Evolutionary conservation across 495 filamentous ascomycete genomes (phyloP).

Genomic region (Penicillium goetzii): DNA sequence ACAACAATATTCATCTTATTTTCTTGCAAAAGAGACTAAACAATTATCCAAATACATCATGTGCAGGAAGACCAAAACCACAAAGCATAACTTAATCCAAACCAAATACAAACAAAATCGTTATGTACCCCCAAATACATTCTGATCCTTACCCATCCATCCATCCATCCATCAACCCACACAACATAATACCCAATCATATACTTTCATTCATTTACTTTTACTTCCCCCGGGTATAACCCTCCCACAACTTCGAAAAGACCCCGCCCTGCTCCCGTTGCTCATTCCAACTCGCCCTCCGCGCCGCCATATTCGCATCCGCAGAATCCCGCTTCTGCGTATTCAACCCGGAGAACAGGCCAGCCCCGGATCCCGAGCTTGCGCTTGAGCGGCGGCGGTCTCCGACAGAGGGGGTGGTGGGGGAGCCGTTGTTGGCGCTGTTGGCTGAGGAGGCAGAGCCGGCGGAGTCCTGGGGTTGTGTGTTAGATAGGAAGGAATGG

Average conservation of each 20-base stretch:
- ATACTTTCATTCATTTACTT: too few species aligned
- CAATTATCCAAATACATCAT: background rate
- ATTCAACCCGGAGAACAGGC: conserved; percentile 53
- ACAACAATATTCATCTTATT: background rate
- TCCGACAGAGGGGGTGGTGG: conserved; percentile 23
- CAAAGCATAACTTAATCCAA: background rate
- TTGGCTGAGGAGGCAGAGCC: conserved; percentile 26
- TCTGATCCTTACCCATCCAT: background rate
- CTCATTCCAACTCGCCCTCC: conserved; percentile 55
- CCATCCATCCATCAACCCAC: background rate
- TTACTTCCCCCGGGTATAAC: conserved; percentile 43
- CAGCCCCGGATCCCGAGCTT: conserved; percentile 28
- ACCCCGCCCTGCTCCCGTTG: conserved; percentile 48
- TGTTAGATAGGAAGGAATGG: background rate
- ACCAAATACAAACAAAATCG: background rate
- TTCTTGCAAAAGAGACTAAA: background rate
- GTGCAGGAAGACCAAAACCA: background rate
- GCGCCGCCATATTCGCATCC: conserved; percentile 42
- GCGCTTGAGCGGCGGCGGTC: conserved; percentile 44
- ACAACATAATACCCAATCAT: background rate
- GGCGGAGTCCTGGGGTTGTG: conserved; percentile 25
- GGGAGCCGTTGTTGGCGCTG: background rate
- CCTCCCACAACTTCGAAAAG: conserved; percentile 59
- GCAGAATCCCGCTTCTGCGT: conserved; percentile 54
- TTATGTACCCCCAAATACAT: background rate